Evolutionary conservation across 306 rosid species (phyloP), one percentile per base, ranked within the genome.

Genomic region (Albizia julibrissin): DNA sequence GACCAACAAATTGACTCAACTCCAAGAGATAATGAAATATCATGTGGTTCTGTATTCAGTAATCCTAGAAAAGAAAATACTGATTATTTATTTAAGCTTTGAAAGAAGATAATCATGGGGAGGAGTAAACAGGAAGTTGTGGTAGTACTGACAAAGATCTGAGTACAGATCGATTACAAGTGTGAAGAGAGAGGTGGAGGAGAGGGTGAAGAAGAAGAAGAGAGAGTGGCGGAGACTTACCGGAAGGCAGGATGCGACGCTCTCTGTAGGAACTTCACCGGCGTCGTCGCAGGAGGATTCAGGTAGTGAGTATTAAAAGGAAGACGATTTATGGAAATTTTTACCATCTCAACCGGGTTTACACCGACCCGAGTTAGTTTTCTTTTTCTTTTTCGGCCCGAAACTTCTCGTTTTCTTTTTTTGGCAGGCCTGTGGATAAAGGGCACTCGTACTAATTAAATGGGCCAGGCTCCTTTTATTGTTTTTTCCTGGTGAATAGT

Each of bases 221-320:
- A 72, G 42, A 27, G 3, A 18, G 14, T 37, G 71, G 11, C 14
- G 43, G 19, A 33, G 76, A 22, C 76, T 71, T 9, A 71, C 76
- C 7, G 59, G 39, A 7, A 40, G 9, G 16, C 42, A 16, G 44
- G 46, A 31, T 44, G 64, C 44, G 29, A 73, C 64, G 49, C 62
- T 47, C 8, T 47, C 15, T 31, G 24, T 4, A 15, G 39, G 59
- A 46, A 14, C 50, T 18, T 73, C 44, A 29, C 77, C 77, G 77
- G 77, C 44, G 77, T 73, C 64, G 43, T 18, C 31, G 64, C 64
- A 16, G 77, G 77, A 73, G 43, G 29, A 27, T 52, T 73, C 29
- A 1, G 64, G 44, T 27, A 18, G 5, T 3, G 24, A 24, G 3
- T 0, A 8, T n/a, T 9, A 0, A 44, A 16, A 34, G 16, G 6